Conservation (phyloP, 345 rosid species). For the Carallia brachiata region DNA sequence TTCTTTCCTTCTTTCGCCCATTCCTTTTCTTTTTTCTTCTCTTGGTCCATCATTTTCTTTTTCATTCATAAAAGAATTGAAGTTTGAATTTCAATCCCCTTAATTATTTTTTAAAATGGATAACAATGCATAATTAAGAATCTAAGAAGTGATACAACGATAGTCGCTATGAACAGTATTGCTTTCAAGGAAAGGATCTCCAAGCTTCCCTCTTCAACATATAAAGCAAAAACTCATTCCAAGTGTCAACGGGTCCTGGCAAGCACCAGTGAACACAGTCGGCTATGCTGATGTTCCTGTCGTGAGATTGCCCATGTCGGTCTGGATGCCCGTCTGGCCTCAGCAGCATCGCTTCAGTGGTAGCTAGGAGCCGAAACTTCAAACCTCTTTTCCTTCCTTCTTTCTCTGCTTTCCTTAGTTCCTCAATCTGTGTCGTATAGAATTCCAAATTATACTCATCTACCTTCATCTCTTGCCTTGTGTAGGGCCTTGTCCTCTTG, state of each 20-base stretch:
- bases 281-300: constrained; percentile 25
- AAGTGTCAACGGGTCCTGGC: constrained; percentile 72
- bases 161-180: background rate
- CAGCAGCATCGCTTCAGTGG: constrained; percentile 53
- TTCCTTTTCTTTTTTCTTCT: too few relatives aligned
- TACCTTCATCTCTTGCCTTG: constrained; percentile 41
- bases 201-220: constrained; percentile 42
- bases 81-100: too few relatives aligned
- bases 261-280: constrained; percentile 93
- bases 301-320: constrained; percentile 29
- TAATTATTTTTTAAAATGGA: background rate
- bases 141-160: too few relatives aligned
- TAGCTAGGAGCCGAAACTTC: constrained; percentile 37
- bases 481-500: constrained; percentile 45
- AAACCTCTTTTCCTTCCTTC: constrained; percentile 39
- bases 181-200: background rate
- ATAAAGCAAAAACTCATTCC: constrained; percentile 68
- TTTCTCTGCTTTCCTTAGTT: constrained; percentile 36
- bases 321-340: constrained; percentile 69
- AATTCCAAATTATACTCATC: constrained; percentile 43
- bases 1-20: too few relatives aligned
- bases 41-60: too few relatives aligned
- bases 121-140: background rate
- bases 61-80: too few relatives aligned
- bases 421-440: constrained; percentile 45